Evolutionary conservation across 352 stramenopile genomes (phyloP), one percentile per base, ranked within the genome.

Genomic region (Nothophytophthora sp.): DNA sequence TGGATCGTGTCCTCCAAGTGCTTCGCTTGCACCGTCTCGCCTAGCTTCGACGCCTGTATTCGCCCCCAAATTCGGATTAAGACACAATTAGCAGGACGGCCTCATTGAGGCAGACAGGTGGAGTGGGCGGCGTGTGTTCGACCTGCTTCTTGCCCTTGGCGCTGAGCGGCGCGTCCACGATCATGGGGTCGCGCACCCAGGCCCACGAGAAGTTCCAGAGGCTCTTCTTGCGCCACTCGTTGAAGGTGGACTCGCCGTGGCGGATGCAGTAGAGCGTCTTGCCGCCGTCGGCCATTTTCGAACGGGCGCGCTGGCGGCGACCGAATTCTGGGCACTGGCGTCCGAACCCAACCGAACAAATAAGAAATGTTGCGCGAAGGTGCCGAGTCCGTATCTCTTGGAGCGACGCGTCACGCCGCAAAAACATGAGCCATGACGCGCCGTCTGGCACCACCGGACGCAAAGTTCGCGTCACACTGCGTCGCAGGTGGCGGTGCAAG

Each of bases 261-360:
- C 86, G 83, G 58, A 95, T 90, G 64, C 79, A 92, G 51, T 95
- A 93, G 24, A 95, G 61, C 40, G 70, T 88, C 75, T 93, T 93
- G 34, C 48, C 41, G 30, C 24, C 4, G 20, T 64, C 48, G 33
- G n/a, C 41, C 51, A 59, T 63, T 24, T 42, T 29, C 2, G 24
- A 18, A 15, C 5, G 15, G 16, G 5, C 28, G 25, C 29, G 15
- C 13, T 6, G 34, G 24, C 11, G 20, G 34, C 4, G 16, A 36
- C 30, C 30, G 18, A 10, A 36, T 36, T 11, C 18, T 36, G 30
- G 12, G 8, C 30, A 36, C 15, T 11, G 30, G 18, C 30, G 15
- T 5, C 5, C 18, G 30, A n/a, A n/a, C n/a, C n/a, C n/a, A n/a
- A n/a, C n/a, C n/a, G n/a, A n/a, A n/a, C n/a, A n/a, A n/a, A n/a